Conservation (phyloP, 148 eudicot species). For the Pouteria glomerata region DNA sequence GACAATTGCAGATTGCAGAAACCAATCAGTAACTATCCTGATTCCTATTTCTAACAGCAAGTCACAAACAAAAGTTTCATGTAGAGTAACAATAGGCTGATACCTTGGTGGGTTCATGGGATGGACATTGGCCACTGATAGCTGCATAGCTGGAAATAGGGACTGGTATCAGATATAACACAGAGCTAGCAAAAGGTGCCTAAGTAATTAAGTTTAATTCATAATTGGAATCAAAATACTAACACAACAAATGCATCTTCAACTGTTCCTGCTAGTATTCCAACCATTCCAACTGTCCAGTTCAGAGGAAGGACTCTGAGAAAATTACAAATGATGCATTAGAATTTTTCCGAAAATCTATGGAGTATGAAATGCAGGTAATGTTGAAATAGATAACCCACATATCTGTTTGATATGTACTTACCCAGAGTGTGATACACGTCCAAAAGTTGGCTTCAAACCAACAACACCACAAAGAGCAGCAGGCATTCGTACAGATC, state of each 20-base stretch:
- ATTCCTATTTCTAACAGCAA: constrained; percentile 1
- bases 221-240: constrained; percentile 18
- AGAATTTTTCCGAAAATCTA: not conserved
- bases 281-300: constrained; percentile 97
- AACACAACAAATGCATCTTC: constrained; percentile 87
- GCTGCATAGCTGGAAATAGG: constrained; percentile 79
- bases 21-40: too few relatives aligned
- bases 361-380: not conserved
- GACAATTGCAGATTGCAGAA: not conserved
- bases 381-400: not conserved
- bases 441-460: constrained; percentile 89
- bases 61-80: not conserved
- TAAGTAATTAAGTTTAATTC: not conserved
- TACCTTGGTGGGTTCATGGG: constrained; percentile 22
- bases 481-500: constrained; percentile 95
- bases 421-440: constrained; percentile 86
- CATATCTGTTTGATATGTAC: constrained; percentile 12
- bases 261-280: constrained; percentile 79
- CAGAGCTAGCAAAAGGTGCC: not conserved
- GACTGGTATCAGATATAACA: constrained; percentile 5
- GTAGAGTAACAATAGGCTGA: constrained; percentile 15
- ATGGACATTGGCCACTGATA: constrained; percentile 45
- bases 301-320: constrained; percentile 82
- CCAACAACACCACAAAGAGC: constrained; percentile 97
- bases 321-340: not conserved